phyloP scores from a whole-genome alignment of 306 rosid species.

The Adenanthera pavonina region DNA sequence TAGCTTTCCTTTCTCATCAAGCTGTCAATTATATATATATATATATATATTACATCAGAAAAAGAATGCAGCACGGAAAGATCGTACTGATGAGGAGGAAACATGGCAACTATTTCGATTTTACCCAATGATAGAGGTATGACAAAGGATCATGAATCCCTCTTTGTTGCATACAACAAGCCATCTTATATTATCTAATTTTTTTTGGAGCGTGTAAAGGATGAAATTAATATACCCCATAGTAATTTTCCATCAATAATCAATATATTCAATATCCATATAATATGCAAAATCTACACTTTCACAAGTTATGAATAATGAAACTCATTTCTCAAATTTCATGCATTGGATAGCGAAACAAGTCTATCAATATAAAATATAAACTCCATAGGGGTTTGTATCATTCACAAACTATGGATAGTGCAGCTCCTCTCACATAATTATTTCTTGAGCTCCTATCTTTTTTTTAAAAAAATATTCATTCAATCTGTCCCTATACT shows the following conservation, averaged over 20 bases:
- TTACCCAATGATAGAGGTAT: constrained; percentile 90
- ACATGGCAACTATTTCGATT: constrained; percentile 89
- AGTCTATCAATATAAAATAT: too few species aligned
- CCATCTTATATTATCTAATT: not conserved
- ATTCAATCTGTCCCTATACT: too few species aligned
- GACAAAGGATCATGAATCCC: constrained; percentile 26
- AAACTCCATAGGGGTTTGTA: too few species aligned
- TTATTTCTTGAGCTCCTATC: too few species aligned
- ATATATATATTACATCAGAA: constrained; percentile 48
- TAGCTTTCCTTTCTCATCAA: constrained; percentile 11
- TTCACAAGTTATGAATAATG: too few species aligned
- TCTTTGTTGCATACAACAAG: not conserved
- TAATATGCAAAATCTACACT: too few species aligned
- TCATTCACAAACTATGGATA: too few species aligned
- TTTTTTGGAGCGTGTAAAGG: not conserved
- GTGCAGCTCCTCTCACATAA: too few species aligned
- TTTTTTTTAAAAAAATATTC: too few species aligned
- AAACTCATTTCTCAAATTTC: too few species aligned
- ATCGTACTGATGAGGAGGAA: constrained; percentile 85
- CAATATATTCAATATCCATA: too few species aligned
- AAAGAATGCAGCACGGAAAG: constrained; percentile 79
- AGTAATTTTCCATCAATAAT: not conserved
- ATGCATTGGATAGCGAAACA: too few species aligned
- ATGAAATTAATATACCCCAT: not conserved
- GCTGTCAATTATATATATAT: not conserved